phyloP scores from a whole-genome alignment of 495 filamentous ascomycete genomes.

The Haplographium delicatum region DNA sequence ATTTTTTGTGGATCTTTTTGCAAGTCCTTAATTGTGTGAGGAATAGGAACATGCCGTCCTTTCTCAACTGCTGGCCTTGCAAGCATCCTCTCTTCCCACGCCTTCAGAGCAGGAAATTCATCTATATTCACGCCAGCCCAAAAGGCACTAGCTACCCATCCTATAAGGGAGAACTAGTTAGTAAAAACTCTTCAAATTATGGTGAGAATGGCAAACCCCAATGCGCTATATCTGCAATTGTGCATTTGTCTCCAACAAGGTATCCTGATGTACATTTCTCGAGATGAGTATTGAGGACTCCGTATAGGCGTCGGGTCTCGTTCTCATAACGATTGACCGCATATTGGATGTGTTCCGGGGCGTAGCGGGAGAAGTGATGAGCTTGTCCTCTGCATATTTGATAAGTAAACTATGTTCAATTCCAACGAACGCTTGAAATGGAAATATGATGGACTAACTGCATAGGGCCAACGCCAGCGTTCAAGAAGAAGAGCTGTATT shows the following conservation, averaged over 20 bases:
- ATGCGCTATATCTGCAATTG: conserved; percentile 79
- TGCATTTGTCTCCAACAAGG: conserved; percentile 72
- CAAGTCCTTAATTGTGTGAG: conserved; percentile 54
- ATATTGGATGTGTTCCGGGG: conserved; percentile 82
- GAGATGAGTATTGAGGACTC: conserved; percentile 72
- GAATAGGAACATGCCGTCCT: conserved; percentile 70
- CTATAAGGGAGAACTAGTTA: conserved; percentile 9
- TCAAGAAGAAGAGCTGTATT: conserved; percentile 47
- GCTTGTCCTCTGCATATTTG: conserved; percentile 91
- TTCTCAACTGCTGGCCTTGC: conserved; percentile 66
- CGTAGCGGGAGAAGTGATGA: conserved; percentile 86
- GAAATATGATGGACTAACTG: no score
- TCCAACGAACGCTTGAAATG: no score
- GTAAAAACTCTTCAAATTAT: conserved; percentile 4
- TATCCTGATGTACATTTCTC: conserved; percentile 56
- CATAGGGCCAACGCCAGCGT: conserved; percentile 82
- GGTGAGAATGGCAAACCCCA: conserved; percentile 58
- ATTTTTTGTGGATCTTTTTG: conserved; percentile 38
- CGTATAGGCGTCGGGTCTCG: conserved; percentile 76
- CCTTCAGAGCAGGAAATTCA: conserved; percentile 65
- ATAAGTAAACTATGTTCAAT: no score
- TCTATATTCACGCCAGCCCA: conserved; percentile 73
- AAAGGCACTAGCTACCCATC: conserved; percentile 29
- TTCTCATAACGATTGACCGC: conserved; percentile 76
- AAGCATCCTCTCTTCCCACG: conserved; percentile 62